Base-by-base conservation (phyloP, 306 rosid species). In the Parietaria judaica region DNA sequence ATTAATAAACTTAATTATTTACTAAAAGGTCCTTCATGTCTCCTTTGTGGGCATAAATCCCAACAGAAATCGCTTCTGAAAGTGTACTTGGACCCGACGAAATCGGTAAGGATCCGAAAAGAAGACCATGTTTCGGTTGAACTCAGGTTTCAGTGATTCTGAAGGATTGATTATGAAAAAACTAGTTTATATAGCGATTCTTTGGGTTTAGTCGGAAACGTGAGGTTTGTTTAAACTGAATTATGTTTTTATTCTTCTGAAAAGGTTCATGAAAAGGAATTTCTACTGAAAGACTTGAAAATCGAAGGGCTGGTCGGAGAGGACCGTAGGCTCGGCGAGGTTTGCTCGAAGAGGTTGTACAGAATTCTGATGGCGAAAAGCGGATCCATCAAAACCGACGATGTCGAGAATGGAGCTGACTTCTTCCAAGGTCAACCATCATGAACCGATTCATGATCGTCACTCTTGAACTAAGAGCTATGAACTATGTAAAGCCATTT, bases 351-450 rank as follows among this genome's bases (percentile, higher is more conserved):
- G 83, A 81, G 96, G 66, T 91, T 88, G 69, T 88, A 85, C 58
- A 81, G 96, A 80, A 69, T 92, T 69, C 84, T 88, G 11, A 83
- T 80, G 92, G 95, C 92, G 5, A 83, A 81, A 66, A 82, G 77
- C 35, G 96, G 95, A 75, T 50, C 76, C 71, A 80, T 75, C 66
- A 82, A 67, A 78, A 86, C 96, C 23, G 95, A 88, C 48, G 98
- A 92, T 65, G 80, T 85, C 5, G 96, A 88, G 85, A 80, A 88
- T 64, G 95, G 96, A 72, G 98, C 96, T 48, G 95, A 80, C 76
- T 80, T 85, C 76, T 91, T 91, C 67, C 71, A 55, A 64, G 67
- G 69, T 56, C 70, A 58, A 35, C 70, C 56, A 59, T 61, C 69
- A 16, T 56, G 16, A 70, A 54, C 11, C 46, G 14, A 7, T 13